Percentiles rank a stretch among this genome's conserved stretches.
phyloP scores from a whole-genome alignment of 192 early-diverging fungal genomes.

The Blastocladiella britannica region DNA sequence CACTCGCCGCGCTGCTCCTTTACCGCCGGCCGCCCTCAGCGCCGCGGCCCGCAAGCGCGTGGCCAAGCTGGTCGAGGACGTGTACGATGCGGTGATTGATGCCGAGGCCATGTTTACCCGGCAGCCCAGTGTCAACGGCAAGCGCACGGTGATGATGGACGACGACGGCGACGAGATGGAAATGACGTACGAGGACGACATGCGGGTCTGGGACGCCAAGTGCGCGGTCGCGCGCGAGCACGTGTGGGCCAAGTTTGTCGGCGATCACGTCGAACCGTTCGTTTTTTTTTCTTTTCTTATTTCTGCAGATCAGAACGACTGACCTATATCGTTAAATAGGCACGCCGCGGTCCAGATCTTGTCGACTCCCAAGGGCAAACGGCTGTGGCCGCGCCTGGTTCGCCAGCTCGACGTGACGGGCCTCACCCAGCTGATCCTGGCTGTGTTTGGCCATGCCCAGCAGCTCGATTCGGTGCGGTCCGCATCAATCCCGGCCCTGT shows the following conservation, averaged over 20 bases:
- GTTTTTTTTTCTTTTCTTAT: no score
- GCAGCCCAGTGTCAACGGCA: not conserved
- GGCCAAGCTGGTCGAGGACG: not conserved
- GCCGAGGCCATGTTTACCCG: not conserved
- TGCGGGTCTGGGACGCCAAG: not conserved
- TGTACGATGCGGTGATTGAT: not conserved
- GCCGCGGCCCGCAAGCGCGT: not conserved
- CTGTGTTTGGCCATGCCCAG: conserved; percentile 22
- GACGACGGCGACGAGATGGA: not conserved
- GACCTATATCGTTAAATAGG: no score
- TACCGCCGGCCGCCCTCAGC: not conserved
- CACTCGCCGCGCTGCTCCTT: not conserved
- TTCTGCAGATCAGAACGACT: no score
- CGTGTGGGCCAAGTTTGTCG: no score
- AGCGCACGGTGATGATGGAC: not conserved
- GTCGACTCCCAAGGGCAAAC: conserved; percentile 71
- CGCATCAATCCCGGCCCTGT: conserved; percentile 40
- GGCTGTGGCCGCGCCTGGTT: conserved; percentile 62
- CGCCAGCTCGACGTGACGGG: conserved; percentile 59
- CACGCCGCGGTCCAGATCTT: conserved; percentile 79
- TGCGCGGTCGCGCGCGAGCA: no score
- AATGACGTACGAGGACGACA: not conserved
- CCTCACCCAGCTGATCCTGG: conserved; percentile 48
- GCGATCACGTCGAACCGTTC: not conserved
- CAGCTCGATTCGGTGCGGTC: conserved; percentile 11